These are phyloP conservation scores for Dentipellis sp. DNA, from an alignment of 768 basidiomycete genomes.

Conservation along the genomic window DNA sequence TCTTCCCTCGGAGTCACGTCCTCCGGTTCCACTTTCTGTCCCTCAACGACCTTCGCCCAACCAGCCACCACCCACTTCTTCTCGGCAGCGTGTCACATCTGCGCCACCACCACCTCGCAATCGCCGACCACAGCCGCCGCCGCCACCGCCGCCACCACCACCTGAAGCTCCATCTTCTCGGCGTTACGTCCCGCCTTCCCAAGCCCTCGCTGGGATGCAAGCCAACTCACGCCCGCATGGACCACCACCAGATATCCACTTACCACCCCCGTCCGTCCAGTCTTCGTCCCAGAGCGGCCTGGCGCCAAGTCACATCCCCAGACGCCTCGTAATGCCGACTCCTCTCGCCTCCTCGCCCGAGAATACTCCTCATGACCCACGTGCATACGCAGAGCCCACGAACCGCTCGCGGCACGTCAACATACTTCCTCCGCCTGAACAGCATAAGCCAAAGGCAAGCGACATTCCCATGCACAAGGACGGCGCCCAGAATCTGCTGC, in stretches of 20 bases:
- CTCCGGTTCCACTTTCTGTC: background rate
- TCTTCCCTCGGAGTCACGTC: background rate
- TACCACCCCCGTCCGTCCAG: conserved; percentile 4
- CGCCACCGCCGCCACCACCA: background rate
- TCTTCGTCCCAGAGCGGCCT: conserved; percentile 7
- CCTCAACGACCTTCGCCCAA: background rate
- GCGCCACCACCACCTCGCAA: background rate
- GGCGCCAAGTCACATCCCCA: conserved; percentile 38
- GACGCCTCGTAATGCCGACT: conserved; percentile 65
- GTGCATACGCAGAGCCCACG: background rate
- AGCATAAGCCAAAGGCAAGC: conserved; percentile 7
- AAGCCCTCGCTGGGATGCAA: conserved; percentile 5
- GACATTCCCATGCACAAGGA: conserved; percentile 18
- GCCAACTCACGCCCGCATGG: background rate
- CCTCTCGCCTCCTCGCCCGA: conserved; percentile 30
- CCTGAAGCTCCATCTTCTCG: background rate
- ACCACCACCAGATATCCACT: background rate
- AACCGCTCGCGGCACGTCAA: background rate
- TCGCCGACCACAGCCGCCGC: background rate
- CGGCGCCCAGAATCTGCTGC: conserved; percentile 16
- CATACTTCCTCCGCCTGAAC: background rate
- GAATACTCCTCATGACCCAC: background rate
- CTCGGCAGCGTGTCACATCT: background rate
- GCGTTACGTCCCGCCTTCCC: conserved; percentile 10
- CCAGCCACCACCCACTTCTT: background rate